These are phyloP conservation scores for Bimuria novae-zelandiae DNA, from an alignment of 2,329 filamentous ascomycete species.

Conservation along the genomic window DNA sequence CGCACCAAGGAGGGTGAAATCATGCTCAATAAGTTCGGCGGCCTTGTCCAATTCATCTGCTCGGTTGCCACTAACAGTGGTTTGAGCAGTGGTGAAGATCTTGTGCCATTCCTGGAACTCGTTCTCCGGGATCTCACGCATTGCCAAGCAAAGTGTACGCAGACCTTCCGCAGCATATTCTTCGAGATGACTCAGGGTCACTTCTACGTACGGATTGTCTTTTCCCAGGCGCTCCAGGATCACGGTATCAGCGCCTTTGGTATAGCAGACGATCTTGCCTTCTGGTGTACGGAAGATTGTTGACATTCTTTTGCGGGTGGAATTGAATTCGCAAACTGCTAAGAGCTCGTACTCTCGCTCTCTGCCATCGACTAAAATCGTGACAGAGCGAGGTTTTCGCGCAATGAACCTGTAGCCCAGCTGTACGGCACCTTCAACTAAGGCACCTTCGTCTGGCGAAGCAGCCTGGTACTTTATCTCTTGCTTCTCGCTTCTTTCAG, in stretches of 20 bases:
- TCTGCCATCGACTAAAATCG: slow-evolving; percentile 73
- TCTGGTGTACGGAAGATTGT: slow-evolving; percentile 96
- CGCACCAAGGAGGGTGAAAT: slow-evolving; percentile 87
- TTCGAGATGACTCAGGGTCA: slow-evolving; percentile 93
- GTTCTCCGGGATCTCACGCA: slow-evolving; percentile 88
- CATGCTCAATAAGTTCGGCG: slow-evolving; percentile 90
- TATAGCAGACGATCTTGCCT: slow-evolving; percentile 91
- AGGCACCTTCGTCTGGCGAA: slow-evolving; percentile 94
- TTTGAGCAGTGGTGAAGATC: slow-evolving; percentile 85
- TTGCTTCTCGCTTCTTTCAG: slow-evolving; percentile 79
- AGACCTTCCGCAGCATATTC: slow-evolving; percentile 97
- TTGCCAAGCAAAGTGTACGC: slow-evolving; percentile 89
- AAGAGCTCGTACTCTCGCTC: slow-evolving; percentile 85
- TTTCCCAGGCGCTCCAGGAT: slow-evolving; percentile 88
- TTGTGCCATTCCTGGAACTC: slow-evolving; percentile 88
- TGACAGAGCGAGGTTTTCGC: slow-evolving; percentile 85
- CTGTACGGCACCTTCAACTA: slow-evolving; percentile 85
- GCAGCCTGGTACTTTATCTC: slow-evolving; percentile 97
- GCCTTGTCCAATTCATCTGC: slow-evolving; percentile 97
- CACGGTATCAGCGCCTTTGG: slow-evolving; percentile 96
- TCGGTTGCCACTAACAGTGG: slow-evolving; percentile 88
- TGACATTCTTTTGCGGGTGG: slow-evolving; percentile 95
- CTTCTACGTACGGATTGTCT: slow-evolving; percentile 80
- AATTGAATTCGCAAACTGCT: slow-evolving; percentile 99
- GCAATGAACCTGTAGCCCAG: slow-evolving; percentile 91